A percentile compares a stretch with the other conserved stretches of the same genome.
Conservation (phyloP, 495 filamentous ascomycete genomes). For the Immersiella caudata region DNA sequence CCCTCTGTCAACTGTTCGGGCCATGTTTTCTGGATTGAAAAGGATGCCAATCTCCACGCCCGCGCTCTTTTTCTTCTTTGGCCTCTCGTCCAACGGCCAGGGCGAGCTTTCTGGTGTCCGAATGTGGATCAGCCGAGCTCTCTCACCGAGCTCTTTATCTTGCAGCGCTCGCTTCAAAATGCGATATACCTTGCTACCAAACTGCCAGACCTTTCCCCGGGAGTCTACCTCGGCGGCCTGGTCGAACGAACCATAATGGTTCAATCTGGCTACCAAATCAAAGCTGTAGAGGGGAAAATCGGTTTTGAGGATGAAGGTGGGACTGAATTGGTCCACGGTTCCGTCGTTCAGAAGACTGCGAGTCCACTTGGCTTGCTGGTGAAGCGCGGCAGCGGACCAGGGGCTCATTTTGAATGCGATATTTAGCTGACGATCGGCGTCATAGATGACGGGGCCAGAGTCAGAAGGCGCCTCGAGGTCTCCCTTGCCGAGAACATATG, state of each 20-base stretch:
- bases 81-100: constrained; percentile 46
- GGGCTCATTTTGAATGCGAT: constrained; percentile 87
- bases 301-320: constrained; percentile 75
- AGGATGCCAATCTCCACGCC: constrained; percentile 66
- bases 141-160: constrained; percentile 56
- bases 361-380: constrained; percentile 71
- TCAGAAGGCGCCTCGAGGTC: constrained; percentile 42
- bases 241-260: constrained; percentile 21
- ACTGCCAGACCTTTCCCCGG: constrained; percentile 37
- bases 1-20: constrained; percentile 80
- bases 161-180: constrained; percentile 65
- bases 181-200: constrained; percentile 58
- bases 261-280: constrained; percentile 59
- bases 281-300: constrained; percentile 69
- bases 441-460: constrained; percentile 58
- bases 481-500: constrained; percentile 56
- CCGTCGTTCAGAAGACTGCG: constrained; percentile 72
- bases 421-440: constrained; percentile 73
- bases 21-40: constrained; percentile 69
- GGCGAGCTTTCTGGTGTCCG: constrained; percentile 38
- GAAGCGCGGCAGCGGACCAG: constrained; percentile 75
- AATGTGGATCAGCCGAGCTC: constrained; percentile 68
- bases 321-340: constrained; percentile 77
- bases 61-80: constrained; percentile 27
- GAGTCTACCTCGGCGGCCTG: constrained; percentile 32